These are phyloP conservation scores for Dryas octopetala DNA, from an alignment of 306 rosid genomes.

Conservation along the genomic window DNA sequence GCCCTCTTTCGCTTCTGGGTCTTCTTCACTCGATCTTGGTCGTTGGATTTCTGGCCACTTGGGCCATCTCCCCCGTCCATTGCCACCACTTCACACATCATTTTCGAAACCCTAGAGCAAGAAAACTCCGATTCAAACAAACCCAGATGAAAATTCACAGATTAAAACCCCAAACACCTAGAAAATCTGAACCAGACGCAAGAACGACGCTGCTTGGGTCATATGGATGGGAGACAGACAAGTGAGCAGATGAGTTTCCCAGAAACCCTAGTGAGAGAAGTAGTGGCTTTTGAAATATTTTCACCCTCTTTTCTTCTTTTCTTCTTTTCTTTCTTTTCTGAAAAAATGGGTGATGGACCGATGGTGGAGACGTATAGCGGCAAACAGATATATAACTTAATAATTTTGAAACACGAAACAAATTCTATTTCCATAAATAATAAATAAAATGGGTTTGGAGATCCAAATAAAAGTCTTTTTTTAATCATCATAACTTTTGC, in stretches of 20 bases:
- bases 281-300: not conserved
- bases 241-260: too few species aligned
- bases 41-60: constrained; percentile 28
- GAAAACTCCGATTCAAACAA: constrained; percentile 1
- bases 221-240: not conserved
- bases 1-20: constrained; percentile 62
- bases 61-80: constrained; percentile 29
- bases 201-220: not conserved
- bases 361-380: not conserved
- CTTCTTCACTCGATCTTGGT: constrained; percentile 36
- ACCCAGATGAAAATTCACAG: not conserved
- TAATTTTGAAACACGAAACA: not conserved
- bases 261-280: constrained; percentile 2
- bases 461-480: not conserved
- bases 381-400: not conserved
- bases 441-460: not conserved
- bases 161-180: not conserved
- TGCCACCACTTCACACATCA: constrained; percentile 31
- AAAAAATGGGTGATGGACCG: not conserved
- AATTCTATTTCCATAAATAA: not conserved
- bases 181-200: not conserved
- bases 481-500: not conserved
- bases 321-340: not conserved
- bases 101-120: constrained; percentile 17
- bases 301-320: constrained; percentile 1